These are phyloP conservation scores for Begonia peltatifolia DNA, from an alignment of 306 rosid genomes.

Conservation along the genomic window DNA sequence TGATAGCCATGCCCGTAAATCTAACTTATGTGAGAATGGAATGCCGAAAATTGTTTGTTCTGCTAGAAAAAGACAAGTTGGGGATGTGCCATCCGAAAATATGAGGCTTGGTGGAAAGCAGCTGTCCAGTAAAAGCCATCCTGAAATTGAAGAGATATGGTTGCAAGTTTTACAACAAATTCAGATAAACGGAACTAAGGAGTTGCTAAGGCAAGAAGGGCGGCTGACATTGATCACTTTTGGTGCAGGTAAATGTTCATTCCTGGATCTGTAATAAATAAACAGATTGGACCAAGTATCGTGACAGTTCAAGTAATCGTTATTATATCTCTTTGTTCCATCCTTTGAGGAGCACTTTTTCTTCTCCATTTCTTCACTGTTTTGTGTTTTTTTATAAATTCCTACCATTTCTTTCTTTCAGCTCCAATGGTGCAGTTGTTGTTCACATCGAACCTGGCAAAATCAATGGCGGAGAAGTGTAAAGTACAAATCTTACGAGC, in stretches of 20 bases:
- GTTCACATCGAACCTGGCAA: constrained; percentile 56
- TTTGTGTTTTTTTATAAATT: too few species aligned
- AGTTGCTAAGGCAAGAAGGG: constrained; percentile 72
- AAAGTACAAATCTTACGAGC: constrained; percentile 64
- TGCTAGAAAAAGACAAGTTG: constrained; percentile 37
- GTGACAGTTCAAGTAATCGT: too few species aligned
- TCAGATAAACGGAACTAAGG: constrained; percentile 48
- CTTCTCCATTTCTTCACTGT: too few species aligned
- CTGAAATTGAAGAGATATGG: constrained; percentile 78
- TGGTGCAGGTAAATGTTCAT: constrained; percentile 48
- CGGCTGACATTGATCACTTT: constrained; percentile 65
- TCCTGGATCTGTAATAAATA: too few species aligned
- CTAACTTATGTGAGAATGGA: constrained; percentile 11
- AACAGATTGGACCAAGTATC: too few species aligned
- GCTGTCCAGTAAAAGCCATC: constrained; percentile 24
- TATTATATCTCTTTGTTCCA: too few species aligned
- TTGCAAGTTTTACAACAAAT: constrained; percentile 71
- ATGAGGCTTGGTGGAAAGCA: constrained; percentile 34
- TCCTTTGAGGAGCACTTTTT: too few species aligned
- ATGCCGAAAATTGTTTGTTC: constrained; percentile 23
- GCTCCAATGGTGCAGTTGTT: constrained; percentile 87
- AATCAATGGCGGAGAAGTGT: constrained; percentile 78
- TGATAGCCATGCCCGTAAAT: too few species aligned
- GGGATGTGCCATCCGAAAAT: constrained; percentile 24
- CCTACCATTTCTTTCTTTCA: constrained; percentile 22